Conservation (phyloP, 208 protist species). For the Trypanosoma boissoni region DNA sequence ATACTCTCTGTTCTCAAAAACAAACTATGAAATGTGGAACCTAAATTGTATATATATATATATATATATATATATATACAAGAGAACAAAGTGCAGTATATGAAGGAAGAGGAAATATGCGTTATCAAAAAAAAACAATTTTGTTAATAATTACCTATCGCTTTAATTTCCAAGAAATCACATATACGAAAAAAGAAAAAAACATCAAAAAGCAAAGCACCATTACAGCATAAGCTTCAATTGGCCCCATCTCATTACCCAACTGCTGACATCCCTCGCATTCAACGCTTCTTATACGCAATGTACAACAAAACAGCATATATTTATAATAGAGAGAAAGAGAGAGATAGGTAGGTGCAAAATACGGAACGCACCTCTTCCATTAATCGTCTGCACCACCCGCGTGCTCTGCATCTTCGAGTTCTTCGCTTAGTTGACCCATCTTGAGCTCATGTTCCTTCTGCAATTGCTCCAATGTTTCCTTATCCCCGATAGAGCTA, state of each 20-base stretch:
- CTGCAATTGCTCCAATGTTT: conserved; percentile 29
- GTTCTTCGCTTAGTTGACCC: conserved; percentile 58
- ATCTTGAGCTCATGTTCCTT: conserved; percentile 70
- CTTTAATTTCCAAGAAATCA: too few relatives aligned
- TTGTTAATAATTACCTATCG: conserved; percentile 1
- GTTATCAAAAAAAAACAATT: neutral
- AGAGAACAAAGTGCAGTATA: neutral
- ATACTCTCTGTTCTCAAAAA: too few relatives aligned
- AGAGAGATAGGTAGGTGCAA: too few relatives aligned
- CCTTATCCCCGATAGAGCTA: conserved; percentile 25
- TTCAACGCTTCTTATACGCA: too few relatives aligned
- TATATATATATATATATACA: conserved; percentile 13
- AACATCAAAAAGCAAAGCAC: too few relatives aligned
- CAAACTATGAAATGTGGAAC: neutral
- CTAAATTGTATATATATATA: conserved; percentile 4
- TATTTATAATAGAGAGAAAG: too few relatives aligned
- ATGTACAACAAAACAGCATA: too few relatives aligned
- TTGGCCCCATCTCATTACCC: too few relatives aligned
- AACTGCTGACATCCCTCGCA: too few relatives aligned
- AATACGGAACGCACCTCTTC: too few relatives aligned
- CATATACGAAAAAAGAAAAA: too few relatives aligned
- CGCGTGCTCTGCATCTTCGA: conserved; percentile 39
- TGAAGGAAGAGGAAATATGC: neutral
- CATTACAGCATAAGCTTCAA: too few relatives aligned
- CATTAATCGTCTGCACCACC: conserved; percentile 19